Base-by-base conservation (phyloP, 139 green algal species). In the Coelastrella sp. region DNA sequence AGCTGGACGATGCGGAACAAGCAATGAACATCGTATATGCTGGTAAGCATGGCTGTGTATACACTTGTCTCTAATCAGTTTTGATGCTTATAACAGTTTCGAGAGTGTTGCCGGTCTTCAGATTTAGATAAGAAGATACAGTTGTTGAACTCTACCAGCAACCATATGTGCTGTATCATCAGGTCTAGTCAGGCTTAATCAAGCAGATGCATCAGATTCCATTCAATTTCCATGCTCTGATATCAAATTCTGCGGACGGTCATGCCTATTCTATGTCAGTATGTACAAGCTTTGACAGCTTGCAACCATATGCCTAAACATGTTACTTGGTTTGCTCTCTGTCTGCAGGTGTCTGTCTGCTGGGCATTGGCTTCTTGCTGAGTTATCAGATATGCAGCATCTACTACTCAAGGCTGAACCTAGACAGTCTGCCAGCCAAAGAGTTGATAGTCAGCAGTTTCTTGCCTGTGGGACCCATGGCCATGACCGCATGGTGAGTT, bases 391-490 rank as follows among this genome's bases (percentile, higher is more conserved):
- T 89, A 32, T 81, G 68, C 20, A 57, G 19, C 47, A 89, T 81
- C 66, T 89, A 89, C 68, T 81, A 80, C 68, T 57, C 16, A 10
- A n/a, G 83, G 8, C 83, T 89, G 3, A 89, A 20, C 8, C 58
- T 66, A 11, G 20, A 89, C 83, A 89, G 19, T 47, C 83, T 89
- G 4, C 83, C 83, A 65, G 71, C 83, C 23, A 47, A 22, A 47
- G 83, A 89, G 83, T 13, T 89, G 19, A 89, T 89, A 47, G 14
- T 89, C 8, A 76, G 57, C 68, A 60, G 56, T 22, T 89, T 89
- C 83, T 56, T 89, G 83, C 83, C 83, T 54, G 83, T 89, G 4
- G 83, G 83, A 56, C 83, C 83, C 47, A 89, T 89, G 83, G 83
- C 68, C 56, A 89, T 89, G 83, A 73, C 83, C n/a, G 83, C 71